These are phyloP conservation scores for Aureobasidium musti DNA, from an alignment of 2,329 filamentous ascomycete genomes.

Conservation along the genomic window DNA sequence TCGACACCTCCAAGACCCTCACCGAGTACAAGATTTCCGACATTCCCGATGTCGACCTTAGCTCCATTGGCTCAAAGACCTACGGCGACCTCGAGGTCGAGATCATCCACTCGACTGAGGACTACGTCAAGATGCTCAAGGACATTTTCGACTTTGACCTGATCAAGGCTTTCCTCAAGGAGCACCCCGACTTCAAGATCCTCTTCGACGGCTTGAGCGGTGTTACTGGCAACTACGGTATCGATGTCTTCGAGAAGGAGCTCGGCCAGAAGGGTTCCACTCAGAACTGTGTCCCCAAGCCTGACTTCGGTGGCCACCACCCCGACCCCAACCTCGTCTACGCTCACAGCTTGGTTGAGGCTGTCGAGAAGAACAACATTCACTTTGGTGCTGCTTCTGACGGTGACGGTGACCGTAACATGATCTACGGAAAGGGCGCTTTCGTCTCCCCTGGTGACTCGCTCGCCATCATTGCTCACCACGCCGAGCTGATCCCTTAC, in stretches of 20 bases:
- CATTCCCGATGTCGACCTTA: conserved; percentile 82
- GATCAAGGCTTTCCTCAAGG: conserved; percentile 89
- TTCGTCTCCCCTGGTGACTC: conserved; percentile 96
- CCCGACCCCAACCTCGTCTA: conserved; percentile 98
- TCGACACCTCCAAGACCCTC: conserved; percentile 83
- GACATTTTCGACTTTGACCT: conserved; percentile 97
- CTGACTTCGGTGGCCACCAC: conserved; percentile 96
- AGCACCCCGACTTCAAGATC: conserved; percentile 90
- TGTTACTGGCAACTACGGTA: conserved; percentile 93
- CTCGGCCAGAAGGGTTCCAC: conserved; percentile 79
- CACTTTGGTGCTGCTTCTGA: conserved; percentile 97
- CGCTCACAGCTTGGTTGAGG: conserved; percentile 89
- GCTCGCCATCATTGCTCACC: conserved; percentile 95
- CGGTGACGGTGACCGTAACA: conserved; percentile 97
- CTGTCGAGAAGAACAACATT: conserved; percentile 85
- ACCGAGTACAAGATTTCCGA: conserved; percentile 89
- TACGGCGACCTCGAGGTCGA: conserved; percentile 91
- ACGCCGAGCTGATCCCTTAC: conserved; percentile 94
- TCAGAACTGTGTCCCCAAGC: conserved; percentile 89
- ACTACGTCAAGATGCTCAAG: conserved; percentile 95
- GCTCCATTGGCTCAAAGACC: conserved; percentile 76
- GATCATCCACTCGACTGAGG: conserved; percentile 86
- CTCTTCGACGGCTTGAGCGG: conserved; percentile 93
- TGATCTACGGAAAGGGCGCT: conserved; percentile 97
- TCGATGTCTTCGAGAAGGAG: conserved; percentile 92